phyloP scores from a whole-genome alignment of 352 stramenopile genomes.

The Globisporangium acanthophoron region DNA sequence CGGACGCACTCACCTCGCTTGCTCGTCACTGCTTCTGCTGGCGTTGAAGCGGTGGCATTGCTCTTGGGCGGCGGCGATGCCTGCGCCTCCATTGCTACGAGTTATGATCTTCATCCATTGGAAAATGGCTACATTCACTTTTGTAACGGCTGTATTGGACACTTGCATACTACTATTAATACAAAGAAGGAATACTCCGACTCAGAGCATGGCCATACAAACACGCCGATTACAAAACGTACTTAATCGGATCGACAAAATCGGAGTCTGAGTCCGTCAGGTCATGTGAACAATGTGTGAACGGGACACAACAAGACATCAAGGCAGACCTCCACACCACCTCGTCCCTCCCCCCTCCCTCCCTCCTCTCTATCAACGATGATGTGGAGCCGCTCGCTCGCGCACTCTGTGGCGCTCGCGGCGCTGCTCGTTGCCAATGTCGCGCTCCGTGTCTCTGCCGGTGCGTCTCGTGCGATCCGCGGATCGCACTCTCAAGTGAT shows the following conservation, averaged over 20 bases:
- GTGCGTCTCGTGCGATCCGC: not conserved
- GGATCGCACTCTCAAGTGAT: not conserved
- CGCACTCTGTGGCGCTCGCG: slow-evolving; percentile 12
- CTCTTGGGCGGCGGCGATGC: too few species aligned
- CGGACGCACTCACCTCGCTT: slow-evolving; percentile 7
- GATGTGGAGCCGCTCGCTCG: slow-evolving; percentile 14
- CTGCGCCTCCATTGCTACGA: too few species aligned
- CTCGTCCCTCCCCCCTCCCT: not conserved
- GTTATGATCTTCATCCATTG: not conserved
- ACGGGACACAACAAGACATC: not conserved
- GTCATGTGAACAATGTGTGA: too few species aligned
- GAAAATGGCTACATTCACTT: not conserved
- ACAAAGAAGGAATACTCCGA: not conserved
- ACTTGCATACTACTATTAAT: not conserved
- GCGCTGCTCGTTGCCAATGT: slow-evolving; percentile 9
- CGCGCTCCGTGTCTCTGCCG: slow-evolving; percentile 5
- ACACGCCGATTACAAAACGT: too few species aligned
- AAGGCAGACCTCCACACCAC: not conserved
- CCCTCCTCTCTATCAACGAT: not conserved
- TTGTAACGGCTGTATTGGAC: slow-evolving; percentile 1
- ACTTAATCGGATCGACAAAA: too few species aligned
- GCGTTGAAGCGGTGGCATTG: too few species aligned
- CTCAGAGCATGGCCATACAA: not conserved
- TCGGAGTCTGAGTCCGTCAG: not conserved
- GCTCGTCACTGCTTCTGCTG: not conserved